Percentiles rank a stretch among this genome's conserved stretches.
phyloP scores from a whole-genome alignment of 495 filamentous ascomycete genomes.

The Poronia punctata region DNA sequence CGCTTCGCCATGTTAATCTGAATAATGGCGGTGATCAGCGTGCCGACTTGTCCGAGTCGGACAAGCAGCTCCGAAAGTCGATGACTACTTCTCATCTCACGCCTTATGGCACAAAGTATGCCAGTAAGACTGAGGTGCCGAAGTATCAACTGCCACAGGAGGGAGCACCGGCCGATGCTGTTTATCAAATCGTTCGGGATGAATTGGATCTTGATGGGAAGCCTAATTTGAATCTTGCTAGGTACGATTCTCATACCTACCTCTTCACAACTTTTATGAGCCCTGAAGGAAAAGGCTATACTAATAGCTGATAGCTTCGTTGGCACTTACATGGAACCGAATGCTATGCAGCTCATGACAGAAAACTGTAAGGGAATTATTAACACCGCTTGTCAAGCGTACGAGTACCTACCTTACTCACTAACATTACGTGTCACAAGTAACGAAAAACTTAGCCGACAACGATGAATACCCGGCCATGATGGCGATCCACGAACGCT shows the following conservation, averaged over 20 bases:
- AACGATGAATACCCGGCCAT: conserved; percentile 73
- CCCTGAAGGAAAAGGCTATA: neutral
- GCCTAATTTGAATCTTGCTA: conserved; percentile 66
- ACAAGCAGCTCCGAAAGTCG: conserved; percentile 32
- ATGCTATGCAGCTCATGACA: conserved; percentile 56
- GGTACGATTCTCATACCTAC: conserved; percentile 18
- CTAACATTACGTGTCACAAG: neutral
- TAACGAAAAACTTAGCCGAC: conserved; percentile 62
- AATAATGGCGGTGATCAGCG: conserved; percentile 36
- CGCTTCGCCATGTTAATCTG: conserved; percentile 40
- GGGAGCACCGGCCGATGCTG: conserved; percentile 56
- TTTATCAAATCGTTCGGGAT: conserved; percentile 64
- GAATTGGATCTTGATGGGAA: conserved; percentile 67
- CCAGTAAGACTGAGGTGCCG: conserved; percentile 53
- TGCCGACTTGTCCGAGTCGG: too few relatives aligned
- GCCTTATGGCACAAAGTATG: conserved; percentile 58
- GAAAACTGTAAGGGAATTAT: conserved; percentile 42
- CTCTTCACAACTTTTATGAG: neutral
- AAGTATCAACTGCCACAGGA: conserved; percentile 59
- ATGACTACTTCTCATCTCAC: conserved; percentile 47
- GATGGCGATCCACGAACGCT: conserved; percentile 65
- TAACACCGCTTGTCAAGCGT: neutral
- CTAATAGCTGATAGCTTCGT: conserved; percentile 48
- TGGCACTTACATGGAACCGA: conserved; percentile 63
- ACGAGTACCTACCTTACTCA: neutral